Percentiles rank a stretch among this genome's conserved stretches.
phyloP scores from a whole-genome alignment of 148 eudicot species.

The Silene latifolia region DNA sequence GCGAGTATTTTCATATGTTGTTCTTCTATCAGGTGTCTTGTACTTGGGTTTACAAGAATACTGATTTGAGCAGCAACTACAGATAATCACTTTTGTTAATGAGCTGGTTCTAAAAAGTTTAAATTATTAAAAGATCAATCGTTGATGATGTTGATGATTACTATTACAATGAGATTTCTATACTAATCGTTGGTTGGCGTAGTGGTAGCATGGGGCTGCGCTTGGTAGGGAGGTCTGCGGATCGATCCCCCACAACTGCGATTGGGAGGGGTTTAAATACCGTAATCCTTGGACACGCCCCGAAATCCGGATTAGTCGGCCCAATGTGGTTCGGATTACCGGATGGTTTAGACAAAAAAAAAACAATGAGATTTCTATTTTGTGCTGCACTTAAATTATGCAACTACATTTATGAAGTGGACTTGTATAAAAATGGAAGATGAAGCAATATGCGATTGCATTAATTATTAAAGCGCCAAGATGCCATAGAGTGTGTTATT shows the following conservation, averaged over 20 bases:
- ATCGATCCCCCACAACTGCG: too few species aligned
- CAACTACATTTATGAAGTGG: not conserved
- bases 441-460: not conserved
- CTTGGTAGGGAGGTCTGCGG: too few species aligned
- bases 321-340: too few species aligned
- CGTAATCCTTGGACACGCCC: too few species aligned
- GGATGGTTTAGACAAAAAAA: too few species aligned
- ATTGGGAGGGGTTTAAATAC: too few species aligned
- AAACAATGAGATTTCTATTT: not conserved
- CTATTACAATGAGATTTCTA: not conserved
- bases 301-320: too few species aligned
- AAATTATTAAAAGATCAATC: not conserved
- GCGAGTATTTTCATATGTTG: not conserved
- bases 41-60: not conserved
- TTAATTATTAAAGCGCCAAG: not conserved
- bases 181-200: too few species aligned
- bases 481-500: not conserved
- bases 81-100: not conserved
- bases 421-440: not conserved
- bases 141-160: not conserved
- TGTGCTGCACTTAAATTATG: not conserved
- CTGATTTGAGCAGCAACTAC: not conserved
- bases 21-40: not conserved
- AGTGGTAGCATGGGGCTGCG: too few species aligned
- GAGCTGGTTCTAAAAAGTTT: not conserved